Evolutionary conservation across 371 early-diverging fungal genomes (phyloP).

Genomic region (Lichtheimia ramosa): DNA sequence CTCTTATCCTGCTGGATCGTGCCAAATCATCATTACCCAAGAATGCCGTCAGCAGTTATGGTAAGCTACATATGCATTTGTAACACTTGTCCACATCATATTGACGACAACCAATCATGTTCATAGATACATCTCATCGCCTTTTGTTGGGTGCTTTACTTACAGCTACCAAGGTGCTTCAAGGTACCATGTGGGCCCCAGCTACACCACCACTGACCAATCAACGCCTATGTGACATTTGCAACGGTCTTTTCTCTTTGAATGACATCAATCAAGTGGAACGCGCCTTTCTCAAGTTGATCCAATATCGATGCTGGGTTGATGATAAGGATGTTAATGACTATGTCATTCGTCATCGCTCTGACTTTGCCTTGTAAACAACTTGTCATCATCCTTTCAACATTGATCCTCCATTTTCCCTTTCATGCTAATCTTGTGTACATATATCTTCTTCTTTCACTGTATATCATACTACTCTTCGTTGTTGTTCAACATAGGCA

Average conservation of each 20-base stretch:
- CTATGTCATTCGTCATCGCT: constrained; percentile 33
- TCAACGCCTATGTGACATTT: constrained; percentile 35
- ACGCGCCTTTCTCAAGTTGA: constrained; percentile 43
- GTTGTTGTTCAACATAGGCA: not conserved
- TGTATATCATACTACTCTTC: not conserved
- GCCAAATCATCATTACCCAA: constrained; percentile 40
- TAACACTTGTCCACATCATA: not conserved
- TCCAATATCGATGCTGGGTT: constrained; percentile 45
- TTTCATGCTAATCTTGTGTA: not conserved
- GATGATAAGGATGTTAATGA: constrained; percentile 32
- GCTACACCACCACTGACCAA: constrained; percentile 25
- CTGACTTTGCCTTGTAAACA: constrained; percentile 23
- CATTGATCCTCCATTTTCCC: not conserved
- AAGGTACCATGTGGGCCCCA: constrained; percentile 66
- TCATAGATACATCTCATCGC: constrained; percentile 58
- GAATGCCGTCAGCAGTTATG: constrained; percentile 40
- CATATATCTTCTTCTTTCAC: not conserved
- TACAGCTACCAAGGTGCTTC: constrained; percentile 73
- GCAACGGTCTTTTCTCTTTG: constrained; percentile 33
- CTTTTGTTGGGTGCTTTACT: constrained; percentile 79
- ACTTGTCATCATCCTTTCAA: not conserved
- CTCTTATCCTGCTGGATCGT: constrained; percentile 44
- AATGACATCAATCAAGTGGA: constrained; percentile 41
- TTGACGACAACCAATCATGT: not conserved
- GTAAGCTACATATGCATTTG: constrained; percentile 7